phyloP scores from a whole-genome alignment of 1,284 basidiomycete species.

The Fomitopsis palustris region DNA sequence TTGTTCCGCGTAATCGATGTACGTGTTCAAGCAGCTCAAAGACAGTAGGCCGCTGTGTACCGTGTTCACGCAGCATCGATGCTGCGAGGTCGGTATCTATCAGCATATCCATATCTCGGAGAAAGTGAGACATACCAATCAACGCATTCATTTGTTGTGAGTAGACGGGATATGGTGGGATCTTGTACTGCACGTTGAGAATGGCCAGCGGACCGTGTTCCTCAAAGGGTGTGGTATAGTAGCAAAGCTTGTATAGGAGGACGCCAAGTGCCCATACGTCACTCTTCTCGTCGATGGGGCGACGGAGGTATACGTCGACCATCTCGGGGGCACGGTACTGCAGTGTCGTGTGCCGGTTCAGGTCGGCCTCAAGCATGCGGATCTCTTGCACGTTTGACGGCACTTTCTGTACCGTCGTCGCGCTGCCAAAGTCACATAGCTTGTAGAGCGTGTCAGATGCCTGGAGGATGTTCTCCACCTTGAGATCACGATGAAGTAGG shows the following conservation, averaged over 20 bases:
- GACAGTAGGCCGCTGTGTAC: constrained; percentile 74
- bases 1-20: constrained; percentile 81
- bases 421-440: constrained; percentile 97
- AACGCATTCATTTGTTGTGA: constrained; percentile 83
- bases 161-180: constrained; percentile 91
- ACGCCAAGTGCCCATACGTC: constrained; percentile 81
- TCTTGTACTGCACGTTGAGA: constrained; percentile 93
- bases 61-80: constrained; percentile 88
- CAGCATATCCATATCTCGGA: background rate
- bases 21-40: constrained; percentile 79
- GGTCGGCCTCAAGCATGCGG: constrained; percentile 83
- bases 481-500: constrained; percentile 95
- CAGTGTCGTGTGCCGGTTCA: constrained; percentile 92
- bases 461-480: constrained; percentile 97
- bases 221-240: constrained; percentile 99
- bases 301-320: constrained; percentile 86
- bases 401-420: constrained; percentile 72
- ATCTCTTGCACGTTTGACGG: constrained; percentile 81
- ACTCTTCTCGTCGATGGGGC: constrained; percentile 88
- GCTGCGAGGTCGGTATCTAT: constrained; percentile 37
- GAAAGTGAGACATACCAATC: constrained; percentile 65
- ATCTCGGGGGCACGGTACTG: constrained; percentile 98
- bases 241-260: constrained; percentile 84
- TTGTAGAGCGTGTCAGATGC: constrained; percentile 80
- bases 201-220: constrained; percentile 96